Evolutionary conservation across 2,329 filamentous ascomycete genomes (phyloP).

Genomic region (Arthrobotrys musiformis): DNA sequence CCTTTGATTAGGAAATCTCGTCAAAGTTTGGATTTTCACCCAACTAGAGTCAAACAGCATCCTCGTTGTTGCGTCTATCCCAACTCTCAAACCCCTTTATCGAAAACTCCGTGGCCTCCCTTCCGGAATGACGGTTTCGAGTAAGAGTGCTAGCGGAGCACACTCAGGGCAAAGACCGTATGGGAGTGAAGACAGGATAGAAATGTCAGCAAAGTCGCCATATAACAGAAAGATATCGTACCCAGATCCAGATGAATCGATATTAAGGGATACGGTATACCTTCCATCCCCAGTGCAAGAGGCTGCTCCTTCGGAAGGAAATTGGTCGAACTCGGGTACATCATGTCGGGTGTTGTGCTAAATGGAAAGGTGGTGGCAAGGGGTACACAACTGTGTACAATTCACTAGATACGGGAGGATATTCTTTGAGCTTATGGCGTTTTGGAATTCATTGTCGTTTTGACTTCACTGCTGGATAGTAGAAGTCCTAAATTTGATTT

Average conservation of each 20-base stretch:
- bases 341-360: conserved; percentile 3
- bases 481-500: background rate
- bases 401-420: background rate
- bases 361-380: background rate
- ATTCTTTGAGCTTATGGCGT: background rate
- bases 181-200: conserved; percentile 11
- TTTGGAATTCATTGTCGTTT: background rate
- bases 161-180: background rate
- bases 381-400: background rate
- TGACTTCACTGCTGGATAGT: background rate
- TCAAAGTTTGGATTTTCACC: conserved; percentile 41
- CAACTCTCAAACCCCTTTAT: conserved; percentile 29
- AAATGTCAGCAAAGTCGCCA: conserved; percentile 10
- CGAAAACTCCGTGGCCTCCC: conserved; percentile 18
- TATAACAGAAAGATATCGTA: conserved; percentile 30
- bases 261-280: conserved; percentile 30
- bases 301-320: background rate
- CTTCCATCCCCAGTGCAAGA: background rate
- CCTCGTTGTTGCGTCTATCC: conserved; percentile 25
- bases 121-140: conserved; percentile 7
- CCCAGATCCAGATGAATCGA: conserved; percentile 27
- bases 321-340: background rate
- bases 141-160: conserved; percentile 9
- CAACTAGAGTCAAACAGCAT: conserved; percentile 40
- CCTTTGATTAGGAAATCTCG: conserved; percentile 22